Conservation (phyloP, 2,329 filamentous ascomycete species). For the Cephalotrichum gorgonifer region DNA sequence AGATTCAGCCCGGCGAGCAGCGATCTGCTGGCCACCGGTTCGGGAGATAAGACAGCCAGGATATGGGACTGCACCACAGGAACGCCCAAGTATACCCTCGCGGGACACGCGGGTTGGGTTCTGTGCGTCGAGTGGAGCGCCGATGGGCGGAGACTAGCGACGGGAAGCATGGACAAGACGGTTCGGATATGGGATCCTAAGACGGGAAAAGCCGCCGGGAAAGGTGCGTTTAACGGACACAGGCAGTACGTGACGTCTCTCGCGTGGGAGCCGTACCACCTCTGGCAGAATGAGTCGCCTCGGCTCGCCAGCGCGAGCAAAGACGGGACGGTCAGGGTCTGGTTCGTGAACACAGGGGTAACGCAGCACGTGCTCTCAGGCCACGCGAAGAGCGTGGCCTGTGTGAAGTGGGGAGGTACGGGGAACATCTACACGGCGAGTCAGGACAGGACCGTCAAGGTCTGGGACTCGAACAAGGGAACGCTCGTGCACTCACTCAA, state of each 20-base stretch:
- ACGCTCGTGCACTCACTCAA: constrained; percentile 70
- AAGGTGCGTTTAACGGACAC: constrained; percentile 66
- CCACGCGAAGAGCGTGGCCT: constrained; percentile 81
- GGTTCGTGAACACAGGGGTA: constrained; percentile 68
- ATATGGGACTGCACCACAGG: constrained; percentile 95
- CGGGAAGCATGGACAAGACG: constrained; percentile 86
- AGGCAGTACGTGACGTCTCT: constrained; percentile 81
- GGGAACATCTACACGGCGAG: constrained; percentile 75
- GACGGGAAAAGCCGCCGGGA: constrained; percentile 64
- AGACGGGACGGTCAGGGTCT: constrained; percentile 79
- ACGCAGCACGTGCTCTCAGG: constrained; percentile 78
- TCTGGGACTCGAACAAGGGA: constrained; percentile 77
- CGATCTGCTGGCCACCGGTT: constrained; percentile 72
- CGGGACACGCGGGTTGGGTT: constrained; percentile 85
- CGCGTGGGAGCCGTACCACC: constrained; percentile 88
- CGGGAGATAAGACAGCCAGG: constrained; percentile 80
- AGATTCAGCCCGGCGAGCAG: constrained; percentile 77
- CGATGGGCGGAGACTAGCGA: constrained; percentile 71
- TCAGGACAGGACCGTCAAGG: constrained; percentile 84
- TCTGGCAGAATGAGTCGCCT: constrained; percentile 63
- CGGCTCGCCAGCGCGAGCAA: constrained; percentile 81
- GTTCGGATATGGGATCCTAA: constrained; percentile 83
- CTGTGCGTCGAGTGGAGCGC: constrained; percentile 80
- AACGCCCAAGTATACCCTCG: constrained; percentile 74
- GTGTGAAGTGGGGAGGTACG: constrained; percentile 89